phyloP scores from a whole-genome alignment of 495 filamentous ascomycete species.

The Cetradonia linearis region DNA sequence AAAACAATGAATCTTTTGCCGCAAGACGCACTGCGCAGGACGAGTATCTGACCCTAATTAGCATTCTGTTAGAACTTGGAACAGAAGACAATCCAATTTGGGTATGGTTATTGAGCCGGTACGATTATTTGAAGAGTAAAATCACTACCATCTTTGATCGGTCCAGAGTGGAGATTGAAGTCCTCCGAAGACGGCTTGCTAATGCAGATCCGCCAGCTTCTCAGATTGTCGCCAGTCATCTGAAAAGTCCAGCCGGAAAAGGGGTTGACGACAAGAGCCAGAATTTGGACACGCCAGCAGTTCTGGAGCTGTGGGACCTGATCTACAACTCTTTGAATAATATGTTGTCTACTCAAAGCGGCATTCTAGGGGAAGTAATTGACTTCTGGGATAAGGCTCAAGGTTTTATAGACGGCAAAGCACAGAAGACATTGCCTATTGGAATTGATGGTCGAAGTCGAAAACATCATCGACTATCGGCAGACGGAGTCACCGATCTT shows the following conservation, averaged over 20 bases:
- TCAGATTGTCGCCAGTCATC: conserved; percentile 57
- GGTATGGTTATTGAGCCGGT: conserved; percentile 83
- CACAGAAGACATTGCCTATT: conserved; percentile 67
- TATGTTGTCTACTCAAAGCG: conserved; percentile 59
- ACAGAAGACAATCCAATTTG: conserved; percentile 94
- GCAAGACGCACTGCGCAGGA: conserved; percentile 49
- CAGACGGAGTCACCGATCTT: conserved; percentile 57
- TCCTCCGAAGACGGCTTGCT: conserved; percentile 69
- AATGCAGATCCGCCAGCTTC: conserved; percentile 59
- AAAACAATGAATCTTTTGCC: conserved; percentile 37
- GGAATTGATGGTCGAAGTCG: conserved; percentile 78
- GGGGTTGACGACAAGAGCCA: conserved; percentile 43
- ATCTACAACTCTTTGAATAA: conserved; percentile 57
- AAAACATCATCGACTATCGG: conserved; percentile 72
- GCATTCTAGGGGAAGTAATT: conserved; percentile 77
- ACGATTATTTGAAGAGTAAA: conserved; percentile 76
- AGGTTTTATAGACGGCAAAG: conserved; percentile 79
- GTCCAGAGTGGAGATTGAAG: conserved; percentile 81
- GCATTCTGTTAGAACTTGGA: conserved; percentile 77
- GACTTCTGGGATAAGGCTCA: conserved; percentile 91
- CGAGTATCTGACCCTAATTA: conserved; percentile 81
- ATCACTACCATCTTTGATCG: conserved; percentile 70
- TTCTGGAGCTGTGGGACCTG: conserved; percentile 85
- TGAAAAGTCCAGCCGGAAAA: conserved; percentile 59
- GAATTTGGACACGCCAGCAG: conserved; percentile 58